A percentile compares a stretch with the other conserved stretches of the same genome.
These are phyloP conservation scores for Aspergillus alliaceus DNA, from an alignment of 2,329 filamentous ascomycete genomes.

Conservation along the genomic window DNA sequence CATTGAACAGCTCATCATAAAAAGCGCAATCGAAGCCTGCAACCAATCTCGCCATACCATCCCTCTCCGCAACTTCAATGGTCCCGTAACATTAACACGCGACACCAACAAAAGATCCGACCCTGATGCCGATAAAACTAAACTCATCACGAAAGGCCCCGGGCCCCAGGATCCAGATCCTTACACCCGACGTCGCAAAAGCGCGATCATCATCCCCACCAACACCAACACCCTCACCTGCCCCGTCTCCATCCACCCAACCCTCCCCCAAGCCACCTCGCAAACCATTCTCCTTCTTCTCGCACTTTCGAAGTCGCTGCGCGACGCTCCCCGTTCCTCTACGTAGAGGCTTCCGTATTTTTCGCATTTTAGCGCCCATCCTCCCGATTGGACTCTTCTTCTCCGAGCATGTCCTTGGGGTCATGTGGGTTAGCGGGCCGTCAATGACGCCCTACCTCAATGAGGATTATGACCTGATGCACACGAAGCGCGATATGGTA, in stretches of 20 bases:
- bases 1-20: neutral
- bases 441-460: constrained; percentile 82
- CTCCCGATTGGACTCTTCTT: constrained; percentile 41
- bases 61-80: neutral
- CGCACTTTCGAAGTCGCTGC: constrained; percentile 28
- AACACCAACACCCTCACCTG: neutral
- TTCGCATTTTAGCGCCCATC: constrained; percentile 32
- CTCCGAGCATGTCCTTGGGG: constrained; percentile 40
- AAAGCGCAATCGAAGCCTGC: neutral
- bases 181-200: neutral
- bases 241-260: neutral
- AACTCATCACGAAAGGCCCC: neutral
- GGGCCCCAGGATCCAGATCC: neutral
- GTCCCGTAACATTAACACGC: neutral
- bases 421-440: constrained; percentile 46
- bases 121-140: neutral
- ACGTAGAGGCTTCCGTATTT: constrained; percentile 25
- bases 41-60: neutral
- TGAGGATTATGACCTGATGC: constrained; percentile 54
- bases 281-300: constrained; percentile 20
- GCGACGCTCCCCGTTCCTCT: constrained; percentile 27
- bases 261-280: constrained; percentile 7
- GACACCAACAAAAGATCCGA: neutral
- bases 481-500: constrained; percentile 42
- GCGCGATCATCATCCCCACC: neutral